Conservation (phyloP, 106 monocot species). For the Phalaenopsis aphrodite region DNA sequence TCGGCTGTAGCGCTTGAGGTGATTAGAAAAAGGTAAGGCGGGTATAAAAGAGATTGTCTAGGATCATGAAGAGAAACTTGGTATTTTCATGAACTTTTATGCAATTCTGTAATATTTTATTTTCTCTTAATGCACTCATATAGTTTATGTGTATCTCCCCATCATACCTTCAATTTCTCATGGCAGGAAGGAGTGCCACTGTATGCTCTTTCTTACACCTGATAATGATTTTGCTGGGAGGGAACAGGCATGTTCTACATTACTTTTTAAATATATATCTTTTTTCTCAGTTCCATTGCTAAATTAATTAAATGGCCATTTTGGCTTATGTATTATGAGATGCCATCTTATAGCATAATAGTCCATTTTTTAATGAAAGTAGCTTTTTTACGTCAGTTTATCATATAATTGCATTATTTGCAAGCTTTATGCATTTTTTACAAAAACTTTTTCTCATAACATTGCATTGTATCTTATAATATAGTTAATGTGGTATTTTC, state of each 20-base stretch:
- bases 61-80: background rate
- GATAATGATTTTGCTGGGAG: slow-evolving; percentile 95
- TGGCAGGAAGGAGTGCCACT: slow-evolving; percentile 98
- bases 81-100: background rate
- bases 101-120: background rate
- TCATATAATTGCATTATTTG: background rate
- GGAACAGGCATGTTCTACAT: slow-evolving; percentile 59
- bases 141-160: background rate
- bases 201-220: slow-evolving; percentile 96
- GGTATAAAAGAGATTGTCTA: background rate
- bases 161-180: slow-evolving; percentile 1
- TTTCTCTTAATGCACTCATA: background rate
- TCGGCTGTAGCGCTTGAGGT: background rate
- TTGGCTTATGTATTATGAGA: background rate
- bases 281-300: background rate
- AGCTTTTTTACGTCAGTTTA: background rate
- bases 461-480: background rate
- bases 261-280: background rate
- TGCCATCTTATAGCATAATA: background rate
- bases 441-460: background rate
- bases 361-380: background rate
- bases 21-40: background rate
- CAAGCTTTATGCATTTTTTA: background rate
- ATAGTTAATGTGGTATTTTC: background rate
- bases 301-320: background rate